phyloP scores from a whole-genome alignment of 768 basidiomycete species.

The Termitomyces sp. region DNA sequence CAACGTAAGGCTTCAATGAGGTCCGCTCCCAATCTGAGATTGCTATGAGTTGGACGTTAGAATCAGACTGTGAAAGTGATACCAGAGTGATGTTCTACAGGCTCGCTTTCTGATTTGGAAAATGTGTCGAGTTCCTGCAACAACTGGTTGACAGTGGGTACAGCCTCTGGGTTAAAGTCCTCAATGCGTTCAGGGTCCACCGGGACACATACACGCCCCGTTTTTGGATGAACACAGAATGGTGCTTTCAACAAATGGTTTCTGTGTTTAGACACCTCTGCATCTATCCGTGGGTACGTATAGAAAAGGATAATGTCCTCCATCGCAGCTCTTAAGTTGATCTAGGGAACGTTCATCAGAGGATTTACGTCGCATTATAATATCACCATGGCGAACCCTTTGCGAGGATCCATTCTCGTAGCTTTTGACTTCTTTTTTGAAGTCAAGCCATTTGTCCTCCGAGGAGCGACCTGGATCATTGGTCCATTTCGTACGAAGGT shows the following conservation, averaged over 20 bases:
- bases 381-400: constrained; percentile 24
- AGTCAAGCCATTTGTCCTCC: constrained; percentile 67
- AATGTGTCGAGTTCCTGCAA: constrained; percentile 67
- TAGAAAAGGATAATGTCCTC: constrained; percentile 91
- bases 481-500: constrained; percentile 58
- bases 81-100: constrained; percentile 48
- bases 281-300: constrained; percentile 94
- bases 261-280: constrained; percentile 94
- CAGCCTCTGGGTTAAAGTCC: constrained; percentile 75
- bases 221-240: constrained; percentile 95
- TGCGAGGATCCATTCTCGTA: constrained; percentile 23
- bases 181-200: constrained; percentile 73
- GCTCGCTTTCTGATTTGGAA: constrained; percentile 23
- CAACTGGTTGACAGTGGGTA: constrained; percentile 86
- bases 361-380: constrained; percentile 1
- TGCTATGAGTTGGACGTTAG: background rate
- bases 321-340: constrained; percentile 42
- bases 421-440: constrained; percentile 38
- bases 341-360: constrained; percentile 16
- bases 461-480: constrained; percentile 50
- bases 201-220: constrained; percentile 93
- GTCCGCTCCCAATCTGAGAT: constrained; percentile 77
- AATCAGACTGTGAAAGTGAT: constrained; percentile 3
- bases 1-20: constrained; percentile 83
- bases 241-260: constrained; percentile 98